phyloP scores from a whole-genome alignment of 805 yeast genomes.

The Cyberlindnera euphorbiae region DNA sequence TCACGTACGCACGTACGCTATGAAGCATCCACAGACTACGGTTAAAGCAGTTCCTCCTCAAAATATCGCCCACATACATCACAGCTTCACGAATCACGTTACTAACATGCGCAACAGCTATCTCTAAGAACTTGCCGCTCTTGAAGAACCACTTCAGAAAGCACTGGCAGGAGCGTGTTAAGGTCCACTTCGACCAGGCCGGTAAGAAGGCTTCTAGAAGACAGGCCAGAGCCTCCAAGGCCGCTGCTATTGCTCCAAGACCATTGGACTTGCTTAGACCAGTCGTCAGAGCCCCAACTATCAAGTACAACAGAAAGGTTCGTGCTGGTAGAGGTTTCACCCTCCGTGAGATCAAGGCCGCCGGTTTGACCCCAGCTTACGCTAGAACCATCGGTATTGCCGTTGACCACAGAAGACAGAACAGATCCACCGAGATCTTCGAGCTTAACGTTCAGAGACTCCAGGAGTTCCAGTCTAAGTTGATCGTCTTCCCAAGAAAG shows the following conservation, averaged over 20 bases:
- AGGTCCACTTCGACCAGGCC: slow-evolving; percentile 99
- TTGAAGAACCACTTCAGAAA: slow-evolving; percentile 99
- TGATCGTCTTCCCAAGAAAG: slow-evolving; percentile 94
- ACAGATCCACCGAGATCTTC: slow-evolving; percentile 94
- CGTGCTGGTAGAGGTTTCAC: slow-evolving; percentile 99
- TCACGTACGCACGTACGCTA: too few species aligned
- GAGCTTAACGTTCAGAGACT: slow-evolving; percentile 94
- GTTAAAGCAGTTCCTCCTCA: too few species aligned
- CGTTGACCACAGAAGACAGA: slow-evolving; percentile 99
- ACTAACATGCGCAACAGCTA: slow-evolving; percentile 44
- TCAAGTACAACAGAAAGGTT: slow-evolving; percentile 98
- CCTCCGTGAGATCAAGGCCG: slow-evolving; percentile 96
- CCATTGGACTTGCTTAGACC: slow-evolving; percentile 97
- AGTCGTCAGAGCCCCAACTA: slow-evolving; percentile 97
- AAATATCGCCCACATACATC: too few species aligned
- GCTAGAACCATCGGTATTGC: slow-evolving; percentile 99
- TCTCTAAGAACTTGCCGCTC: slow-evolving; percentile 97
- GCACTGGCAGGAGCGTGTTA: slow-evolving; percentile 99
- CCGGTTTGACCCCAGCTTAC: slow-evolving; percentile 86
- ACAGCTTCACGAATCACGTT: too few species aligned
- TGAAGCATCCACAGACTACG: too few species aligned
- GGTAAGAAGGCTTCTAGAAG: slow-evolving; percentile 99
- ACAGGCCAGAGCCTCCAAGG: slow-evolving; percentile 87
- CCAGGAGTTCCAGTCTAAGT: slow-evolving; percentile 91
- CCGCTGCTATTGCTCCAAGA: slow-evolving; percentile 94